Evolutionary conservation across 768 basidiomycete species (phyloP).

Genomic region (Tremella mesenterica): DNA sequence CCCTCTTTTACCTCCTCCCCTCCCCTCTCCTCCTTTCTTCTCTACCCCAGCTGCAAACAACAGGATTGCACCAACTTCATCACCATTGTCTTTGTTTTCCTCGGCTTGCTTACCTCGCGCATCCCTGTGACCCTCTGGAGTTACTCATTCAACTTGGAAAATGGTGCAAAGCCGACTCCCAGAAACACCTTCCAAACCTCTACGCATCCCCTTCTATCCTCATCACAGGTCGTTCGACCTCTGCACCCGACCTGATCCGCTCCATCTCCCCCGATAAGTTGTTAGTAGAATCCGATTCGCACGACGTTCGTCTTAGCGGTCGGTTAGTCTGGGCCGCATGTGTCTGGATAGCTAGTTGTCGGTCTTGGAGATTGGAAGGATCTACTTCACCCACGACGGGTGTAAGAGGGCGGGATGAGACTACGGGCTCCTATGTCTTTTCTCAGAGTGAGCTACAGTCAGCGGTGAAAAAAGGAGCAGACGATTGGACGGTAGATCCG

Average conservation of each 20-base stretch:
- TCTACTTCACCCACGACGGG: no score
- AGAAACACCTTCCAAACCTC: slow-evolving; percentile 66
- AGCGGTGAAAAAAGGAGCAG: no score
- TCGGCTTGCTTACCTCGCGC: no score
- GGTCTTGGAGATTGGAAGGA: slow-evolving; percentile 68
- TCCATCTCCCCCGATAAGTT: slow-evolving; percentile 59
- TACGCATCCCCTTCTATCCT: slow-evolving; percentile 81
- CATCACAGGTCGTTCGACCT: slow-evolving; percentile 66
- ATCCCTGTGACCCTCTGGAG: no score
- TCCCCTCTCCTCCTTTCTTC: no score
- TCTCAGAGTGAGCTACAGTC: slow-evolving; percentile 4
- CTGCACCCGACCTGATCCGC: slow-evolving; percentile 58
- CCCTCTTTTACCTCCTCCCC: no score
- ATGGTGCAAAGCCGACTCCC: slow-evolving; percentile 4
- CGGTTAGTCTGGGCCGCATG: slow-evolving; percentile 70
- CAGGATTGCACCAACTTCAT: no score
- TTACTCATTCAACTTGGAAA: background rate
- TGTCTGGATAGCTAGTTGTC: slow-evolving; percentile 60
- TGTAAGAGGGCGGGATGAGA: slow-evolving; percentile 32
- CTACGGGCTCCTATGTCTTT: background rate
- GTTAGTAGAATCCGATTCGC: slow-evolving; percentile 77
- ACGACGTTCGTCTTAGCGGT: slow-evolving; percentile 56
- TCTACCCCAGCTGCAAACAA: no score
- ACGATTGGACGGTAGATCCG: no score
- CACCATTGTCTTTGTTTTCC: no score